Percentiles rank a stretch among this genome's conserved stretches.
These are phyloP conservation scores for Wickerhamomyces rabaulensis DNA, from an alignment of 805 yeast species.

Conservation along the genomic window DNA sequence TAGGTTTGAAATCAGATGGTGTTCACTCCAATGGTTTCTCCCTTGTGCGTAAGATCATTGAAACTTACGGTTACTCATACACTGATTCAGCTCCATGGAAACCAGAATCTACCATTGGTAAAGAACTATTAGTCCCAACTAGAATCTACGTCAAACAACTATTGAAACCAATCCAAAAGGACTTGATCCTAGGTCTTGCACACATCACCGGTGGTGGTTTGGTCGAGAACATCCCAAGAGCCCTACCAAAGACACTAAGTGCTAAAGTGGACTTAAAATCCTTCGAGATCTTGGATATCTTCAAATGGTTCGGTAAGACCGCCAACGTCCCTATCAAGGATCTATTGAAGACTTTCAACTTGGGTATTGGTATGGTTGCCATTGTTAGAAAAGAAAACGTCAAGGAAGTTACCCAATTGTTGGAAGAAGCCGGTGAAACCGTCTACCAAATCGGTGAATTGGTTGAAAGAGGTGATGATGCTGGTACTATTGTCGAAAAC, in stretches of 20 bases:
- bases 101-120: constrained; percentile 65
- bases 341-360: constrained; percentile 83
- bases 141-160: constrained; percentile 91
- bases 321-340: constrained; percentile 88
- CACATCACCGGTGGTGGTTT: constrained; percentile 99
- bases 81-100: constrained; percentile 84
- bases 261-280: constrained; percentile 74
- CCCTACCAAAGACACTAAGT: constrained; percentile 72
- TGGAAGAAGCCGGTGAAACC: constrained; percentile 65
- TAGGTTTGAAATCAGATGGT: constrained; percentile 90
- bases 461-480: constrained; percentile 38
- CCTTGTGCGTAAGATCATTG: constrained; percentile 86
- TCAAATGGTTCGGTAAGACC: constrained; percentile 88
- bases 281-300: constrained; percentile 86
- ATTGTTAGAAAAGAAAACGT: constrained; percentile 72
- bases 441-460: constrained; percentile 68
- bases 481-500: constrained; percentile 48
- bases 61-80: constrained; percentile 67
- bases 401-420: constrained; percentile 43
- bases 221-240: constrained; percentile 93
- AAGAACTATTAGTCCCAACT: constrained; percentile 84
- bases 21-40: constrained; percentile 97
- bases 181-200: constrained; percentile 78
- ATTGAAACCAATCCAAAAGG: constrained; percentile 64
- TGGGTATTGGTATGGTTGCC: constrained; percentile 96